Evolutionary conservation across 192 early-diverging fungal species (phyloP).

Genomic region (Coemansia javaensis): DNA sequence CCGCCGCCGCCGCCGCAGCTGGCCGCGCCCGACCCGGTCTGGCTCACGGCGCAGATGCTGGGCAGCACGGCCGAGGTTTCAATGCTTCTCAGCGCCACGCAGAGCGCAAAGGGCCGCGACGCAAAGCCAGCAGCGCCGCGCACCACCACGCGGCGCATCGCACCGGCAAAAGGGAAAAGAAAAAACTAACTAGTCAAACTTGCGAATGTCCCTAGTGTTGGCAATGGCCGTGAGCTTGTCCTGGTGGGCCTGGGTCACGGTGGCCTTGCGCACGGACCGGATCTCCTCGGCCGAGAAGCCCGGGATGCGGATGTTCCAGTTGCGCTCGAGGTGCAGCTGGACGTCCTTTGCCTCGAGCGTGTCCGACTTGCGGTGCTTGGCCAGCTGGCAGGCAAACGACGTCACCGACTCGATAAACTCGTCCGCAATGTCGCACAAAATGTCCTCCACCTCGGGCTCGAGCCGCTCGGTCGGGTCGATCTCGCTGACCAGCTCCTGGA

Average conservation of each 20-base stretch:
- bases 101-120: background rate
- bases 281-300: conserved; percentile 82
- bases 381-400: conserved; percentile 74
- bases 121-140: background rate
- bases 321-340: conserved; percentile 81
- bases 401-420: conserved; percentile 86
- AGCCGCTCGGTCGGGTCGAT: conserved; percentile 74
- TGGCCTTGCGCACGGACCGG: conserved; percentile 64
- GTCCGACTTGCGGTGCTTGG: conserved; percentile 75
- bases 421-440: conserved; percentile 78
- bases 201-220: conserved; percentile 34
- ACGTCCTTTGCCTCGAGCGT: conserved; percentile 81
- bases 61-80: conserved; percentile 5
- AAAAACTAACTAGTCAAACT: conserved; percentile 18
- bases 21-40: conserved; percentile 8
- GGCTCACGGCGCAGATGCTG: conserved; percentile 37
- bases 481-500: conserved; percentile 80
- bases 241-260: conserved; percentile 60
- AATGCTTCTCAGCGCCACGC: background rate
- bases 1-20: too few relatives aligned
- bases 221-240: conserved; percentile 60
- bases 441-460: conserved; percentile 81
- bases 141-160: background rate
- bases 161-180: background rate
- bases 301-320: conserved; percentile 87